Percentiles rank a stretch among this genome's conserved stretches.
Evolutionary conservation across 176 grass and related monocot genomes (phyloP).

Genomic region (Musa troglodytarum): DNA sequence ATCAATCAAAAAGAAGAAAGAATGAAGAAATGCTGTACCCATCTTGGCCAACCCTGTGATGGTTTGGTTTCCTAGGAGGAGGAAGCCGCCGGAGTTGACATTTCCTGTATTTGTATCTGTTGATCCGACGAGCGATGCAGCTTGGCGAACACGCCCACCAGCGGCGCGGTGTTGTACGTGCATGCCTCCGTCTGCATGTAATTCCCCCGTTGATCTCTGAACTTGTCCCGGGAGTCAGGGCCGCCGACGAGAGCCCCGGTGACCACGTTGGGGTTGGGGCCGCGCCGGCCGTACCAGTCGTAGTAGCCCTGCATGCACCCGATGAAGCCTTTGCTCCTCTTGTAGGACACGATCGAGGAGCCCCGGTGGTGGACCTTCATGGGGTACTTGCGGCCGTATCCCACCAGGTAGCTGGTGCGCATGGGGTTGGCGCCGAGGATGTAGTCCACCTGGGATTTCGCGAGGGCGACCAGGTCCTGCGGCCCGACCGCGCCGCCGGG

Average conservation of each 20-base stretch:
- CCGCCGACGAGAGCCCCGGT: conserved; percentile 7
- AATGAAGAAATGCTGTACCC: too few species aligned
- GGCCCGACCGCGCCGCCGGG: not conserved
- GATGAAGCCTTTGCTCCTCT: not conserved
- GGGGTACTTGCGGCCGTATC: not conserved
- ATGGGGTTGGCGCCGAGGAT: not conserved
- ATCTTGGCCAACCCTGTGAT: too few species aligned
- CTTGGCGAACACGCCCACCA: conserved; percentile 5
- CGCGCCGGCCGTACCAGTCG: conserved; percentile 1
- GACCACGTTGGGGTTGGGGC: not conserved
- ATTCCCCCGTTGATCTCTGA: not conserved
- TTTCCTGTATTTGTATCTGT: too few species aligned
- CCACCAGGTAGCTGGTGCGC: conserved; percentile 2
- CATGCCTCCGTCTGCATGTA: conserved; percentile 15
- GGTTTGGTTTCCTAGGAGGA: too few species aligned
- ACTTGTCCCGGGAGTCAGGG: not conserved
- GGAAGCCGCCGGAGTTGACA: too few species aligned
- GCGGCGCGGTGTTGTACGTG: conserved; percentile 10
- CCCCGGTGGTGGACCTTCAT: not conserved
- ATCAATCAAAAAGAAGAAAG: too few species aligned
- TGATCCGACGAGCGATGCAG: not conserved
- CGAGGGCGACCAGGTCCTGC: not conserved
- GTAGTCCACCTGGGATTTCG: conserved; percentile 4
- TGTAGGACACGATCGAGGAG: conserved; percentile 9
- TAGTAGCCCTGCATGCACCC: conserved; percentile 16